Conservation (phyloP, 345 rosid genomes). For the Eucalyptus sp. region DNA sequence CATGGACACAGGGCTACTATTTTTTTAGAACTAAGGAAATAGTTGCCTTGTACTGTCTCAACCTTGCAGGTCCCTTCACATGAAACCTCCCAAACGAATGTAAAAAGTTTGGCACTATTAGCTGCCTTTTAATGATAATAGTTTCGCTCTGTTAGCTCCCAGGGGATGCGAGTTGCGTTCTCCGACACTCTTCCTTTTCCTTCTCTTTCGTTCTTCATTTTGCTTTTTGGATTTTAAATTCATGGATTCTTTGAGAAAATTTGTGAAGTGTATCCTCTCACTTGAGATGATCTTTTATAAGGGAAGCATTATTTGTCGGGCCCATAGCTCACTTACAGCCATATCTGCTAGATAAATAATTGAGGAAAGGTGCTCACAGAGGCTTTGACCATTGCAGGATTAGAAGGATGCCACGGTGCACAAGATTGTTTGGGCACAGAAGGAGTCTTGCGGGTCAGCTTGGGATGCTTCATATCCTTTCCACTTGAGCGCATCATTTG, state of each 20-base stretch:
- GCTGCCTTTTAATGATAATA: neutral
- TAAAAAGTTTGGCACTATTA: neutral
- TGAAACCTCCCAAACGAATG: neutral
- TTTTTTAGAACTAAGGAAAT: neutral
- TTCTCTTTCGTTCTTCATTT: neutral
- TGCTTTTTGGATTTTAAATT: neutral
- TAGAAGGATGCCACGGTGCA: slow-evolving; percentile 60
- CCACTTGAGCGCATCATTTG: neutral
- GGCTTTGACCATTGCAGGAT: slow-evolving; percentile 21
- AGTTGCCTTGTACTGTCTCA: neutral
- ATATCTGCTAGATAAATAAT: neutral
- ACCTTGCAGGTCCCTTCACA: neutral
- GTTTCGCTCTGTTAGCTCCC: neutral
- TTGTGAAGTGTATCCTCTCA: neutral
- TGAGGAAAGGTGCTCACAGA: neutral
- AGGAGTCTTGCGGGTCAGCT: slow-evolving; percentile 91
- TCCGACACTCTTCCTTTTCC: neutral
- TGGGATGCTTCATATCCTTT: slow-evolving; percentile 97
- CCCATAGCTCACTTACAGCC: neutral
- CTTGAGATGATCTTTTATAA: neutral
- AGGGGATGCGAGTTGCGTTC: neutral
- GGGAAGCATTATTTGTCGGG: neutral
- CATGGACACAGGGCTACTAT: neutral
- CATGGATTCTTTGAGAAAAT: neutral
- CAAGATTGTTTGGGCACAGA: slow-evolving; percentile 80